A percentile compares a stretch with the other conserved stretches of the same genome.
Evolutionary conservation across 2,329 filamentous ascomycete genomes (phyloP).

Genomic region (Hymenoscyphus occultus): DNA sequence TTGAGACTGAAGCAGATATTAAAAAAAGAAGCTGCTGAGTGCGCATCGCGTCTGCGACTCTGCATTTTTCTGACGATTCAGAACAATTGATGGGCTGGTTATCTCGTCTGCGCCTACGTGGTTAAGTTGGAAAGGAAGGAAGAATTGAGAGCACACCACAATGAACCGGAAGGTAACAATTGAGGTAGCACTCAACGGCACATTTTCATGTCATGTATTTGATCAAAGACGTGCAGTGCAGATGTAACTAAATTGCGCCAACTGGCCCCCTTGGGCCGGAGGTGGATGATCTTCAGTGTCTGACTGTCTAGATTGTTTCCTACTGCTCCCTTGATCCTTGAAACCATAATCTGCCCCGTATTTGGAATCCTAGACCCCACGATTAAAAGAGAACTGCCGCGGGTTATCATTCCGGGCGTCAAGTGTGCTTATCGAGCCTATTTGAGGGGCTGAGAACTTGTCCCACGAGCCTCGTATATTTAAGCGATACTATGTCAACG

Average conservation of each 20-base stretch:
- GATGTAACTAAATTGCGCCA: background rate
- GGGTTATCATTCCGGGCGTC: background rate
- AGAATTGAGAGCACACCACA: background rate
- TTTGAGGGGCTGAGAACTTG: background rate
- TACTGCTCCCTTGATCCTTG: background rate
- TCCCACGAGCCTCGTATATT: background rate
- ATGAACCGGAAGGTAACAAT: background rate
- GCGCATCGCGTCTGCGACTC: constrained; percentile 11
- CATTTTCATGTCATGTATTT: background rate
- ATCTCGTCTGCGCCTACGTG: constrained; percentile 2
- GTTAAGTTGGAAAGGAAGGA: background rate
- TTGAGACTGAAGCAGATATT: constrained; percentile 1
- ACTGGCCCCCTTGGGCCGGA: background rate
- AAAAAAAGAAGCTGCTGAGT: background rate
- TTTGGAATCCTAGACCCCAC: background rate
- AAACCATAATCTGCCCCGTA: background rate
- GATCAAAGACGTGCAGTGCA: background rate
- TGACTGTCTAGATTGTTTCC: background rate
- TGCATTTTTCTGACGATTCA: constrained; percentile 9
- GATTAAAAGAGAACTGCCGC: background rate
- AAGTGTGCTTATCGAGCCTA: background rate
- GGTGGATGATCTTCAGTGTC: background rate
- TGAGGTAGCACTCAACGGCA: background rate
- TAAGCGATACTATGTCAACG: background rate
- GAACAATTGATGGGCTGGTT: constrained; percentile 1